Base-by-base conservation (phyloP, 345 rosid species). In the Ceriops zippeliana region DNA sequence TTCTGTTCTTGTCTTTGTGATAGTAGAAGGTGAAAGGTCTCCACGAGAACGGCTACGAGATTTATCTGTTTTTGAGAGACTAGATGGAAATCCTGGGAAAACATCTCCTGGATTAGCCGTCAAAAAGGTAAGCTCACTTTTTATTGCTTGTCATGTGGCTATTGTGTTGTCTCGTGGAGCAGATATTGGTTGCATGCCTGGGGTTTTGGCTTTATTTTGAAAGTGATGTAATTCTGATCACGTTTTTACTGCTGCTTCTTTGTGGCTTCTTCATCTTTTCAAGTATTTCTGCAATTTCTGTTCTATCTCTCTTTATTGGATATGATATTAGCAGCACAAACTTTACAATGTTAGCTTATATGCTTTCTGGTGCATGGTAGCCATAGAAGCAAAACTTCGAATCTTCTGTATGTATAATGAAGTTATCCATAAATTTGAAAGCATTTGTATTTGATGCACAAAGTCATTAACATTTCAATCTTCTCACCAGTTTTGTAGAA, bases 401-500 rank as follows among this genome's bases (percentile, higher is more conserved):
- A 3, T 32, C 59, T 4, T 31, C 31, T 52, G 13, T 27, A 19
- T 24, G 6, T 52, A 34, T 32, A 15, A 47, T n/a, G 9, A 26
- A 31, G 24, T 20, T n/a, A 19, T 64, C 49, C 16, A 4, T 22
- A 5, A 28, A 56, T 32, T 21, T 21, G 0, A 22, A 31, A 16
- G 42, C 57, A 31, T 60, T 10, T 54, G 10, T 37, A 7, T 57
- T 63, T 17, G 35, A 11, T 61, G 42, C 30, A 35, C 59, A 47
- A 57, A 47, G 16, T 53, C 13, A 66, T 42, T 57, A 62, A 66
- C 58, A 3, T 61, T 61, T 31, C 22, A 42, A 8, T 57, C 71
- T 26, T 65, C 47, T 76, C 63, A 62, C 74, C 83, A 93, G 98
- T 93, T 93, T 82, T 93, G 96, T 87, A 87, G 98, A 77, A 93